A percentile compares a stretch with the other conserved stretches of the same genome.
phyloP scores from a whole-genome alignment of 164 flowering plant species.

The Aristolochia californica region DNA sequence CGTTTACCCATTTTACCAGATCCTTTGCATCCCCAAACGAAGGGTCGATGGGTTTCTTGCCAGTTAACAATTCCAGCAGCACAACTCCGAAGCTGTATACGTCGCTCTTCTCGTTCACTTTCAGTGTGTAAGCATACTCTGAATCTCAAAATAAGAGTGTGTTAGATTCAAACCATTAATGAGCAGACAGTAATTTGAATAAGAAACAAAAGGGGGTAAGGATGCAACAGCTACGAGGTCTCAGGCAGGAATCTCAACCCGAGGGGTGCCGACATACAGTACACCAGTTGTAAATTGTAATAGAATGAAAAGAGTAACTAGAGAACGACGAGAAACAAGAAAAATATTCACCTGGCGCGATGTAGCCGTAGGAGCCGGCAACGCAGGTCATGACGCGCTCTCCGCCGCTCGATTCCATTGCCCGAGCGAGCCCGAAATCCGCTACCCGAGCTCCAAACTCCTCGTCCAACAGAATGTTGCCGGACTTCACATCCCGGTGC shows the following conservation, averaged over 20 bases:
- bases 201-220: no score
- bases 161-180: no score
- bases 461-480: slow-evolving; percentile 56
- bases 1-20: slow-evolving; percentile 61
- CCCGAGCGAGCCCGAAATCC: slow-evolving; percentile 74
- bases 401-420: slow-evolving; percentile 18
- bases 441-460: slow-evolving; percentile 50
- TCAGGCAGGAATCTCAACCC: no score
- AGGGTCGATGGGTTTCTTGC: slow-evolving; percentile 10
- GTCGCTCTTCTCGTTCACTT: slow-evolving; percentile 16
- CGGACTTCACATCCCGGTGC: slow-evolving; percentile 71
- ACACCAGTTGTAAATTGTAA: no score
- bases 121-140: slow-evolving; percentile 15
- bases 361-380: slow-evolving; percentile 80
- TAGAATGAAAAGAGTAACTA: no score
- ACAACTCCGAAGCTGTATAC: slow-evolving; percentile 15
- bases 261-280: no score
- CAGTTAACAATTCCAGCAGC: slow-evolving; percentile 12
- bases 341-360: slow-evolving; percentile 59
- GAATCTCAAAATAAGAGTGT: not conserved
- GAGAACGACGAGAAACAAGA: not conserved
- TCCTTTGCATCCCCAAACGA: slow-evolving; percentile 24
- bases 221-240: no score
- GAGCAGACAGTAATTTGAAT: no score
- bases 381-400: slow-evolving; percentile 33